These are phyloP conservation scores for Rhynchosporium secalis DNA, from an alignment of 2,329 filamentous ascomycete species.

Conservation along the genomic window DNA sequence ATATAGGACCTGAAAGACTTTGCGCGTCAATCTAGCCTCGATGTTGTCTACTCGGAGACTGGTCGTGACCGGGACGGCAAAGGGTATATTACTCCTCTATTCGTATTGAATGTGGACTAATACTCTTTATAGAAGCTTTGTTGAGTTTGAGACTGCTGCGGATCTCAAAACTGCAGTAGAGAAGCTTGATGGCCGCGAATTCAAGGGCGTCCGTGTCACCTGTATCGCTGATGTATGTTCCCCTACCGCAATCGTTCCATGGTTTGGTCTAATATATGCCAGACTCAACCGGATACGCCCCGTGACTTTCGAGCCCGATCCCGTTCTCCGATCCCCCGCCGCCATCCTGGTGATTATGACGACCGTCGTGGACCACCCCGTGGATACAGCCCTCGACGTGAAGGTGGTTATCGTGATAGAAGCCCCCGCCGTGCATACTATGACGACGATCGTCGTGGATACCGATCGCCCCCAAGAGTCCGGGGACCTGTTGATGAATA, in stretches of 20 bases:
- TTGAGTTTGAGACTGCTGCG: slow-evolving; percentile 92
- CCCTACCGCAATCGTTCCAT: slow-evolving; percentile 9
- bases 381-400: slow-evolving; percentile 81
- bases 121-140: slow-evolving; percentile 63
- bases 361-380: slow-evolving; percentile 78
- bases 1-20: slow-evolving; percentile 99
- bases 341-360: slow-evolving; percentile 76
- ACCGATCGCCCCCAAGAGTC: slow-evolving; percentile 77
- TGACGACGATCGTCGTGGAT: slow-evolving; percentile 73
- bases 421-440: slow-evolving; percentile 87
- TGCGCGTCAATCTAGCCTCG: slow-evolving; percentile 91
- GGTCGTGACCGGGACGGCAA: slow-evolving; percentile 87
- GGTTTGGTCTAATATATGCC: slow-evolving; percentile 37
- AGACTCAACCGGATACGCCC: slow-evolving; percentile 79
- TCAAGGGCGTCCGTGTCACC: slow-evolving; percentile 84
- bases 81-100: slow-evolving; percentile 64
- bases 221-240: slow-evolving; percentile 81
- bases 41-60: slow-evolving; percentile 98
- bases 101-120: slow-evolving; percentile 22
- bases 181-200: slow-evolving; percentile 89
- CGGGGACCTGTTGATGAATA: slow-evolving; percentile 75
- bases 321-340: slow-evolving; percentile 70
- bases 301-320: slow-evolving; percentile 67
- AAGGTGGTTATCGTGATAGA: slow-evolving; percentile 80
- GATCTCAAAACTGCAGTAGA: slow-evolving; percentile 91